A percentile compares a stretch with the other conserved stretches of the same genome.
Conservation (phyloP, 345 rosid species). For the Geranium brycei region DNA sequence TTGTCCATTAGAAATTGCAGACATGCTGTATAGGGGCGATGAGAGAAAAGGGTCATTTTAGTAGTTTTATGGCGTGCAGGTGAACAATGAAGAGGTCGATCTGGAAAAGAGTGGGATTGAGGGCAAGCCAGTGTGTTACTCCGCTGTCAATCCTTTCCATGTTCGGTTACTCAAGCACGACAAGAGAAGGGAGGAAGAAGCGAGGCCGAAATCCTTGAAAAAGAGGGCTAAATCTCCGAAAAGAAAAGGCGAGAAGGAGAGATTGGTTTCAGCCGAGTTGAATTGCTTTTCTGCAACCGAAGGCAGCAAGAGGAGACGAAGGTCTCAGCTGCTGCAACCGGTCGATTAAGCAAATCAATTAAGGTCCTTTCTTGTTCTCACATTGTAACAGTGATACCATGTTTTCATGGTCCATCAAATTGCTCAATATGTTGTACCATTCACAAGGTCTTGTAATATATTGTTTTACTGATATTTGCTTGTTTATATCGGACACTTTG, state of each 20-base stretch:
- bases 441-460: no score
- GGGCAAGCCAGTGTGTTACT: conserved; percentile 42
- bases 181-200: conserved; percentile 16
- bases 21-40: not conserved
- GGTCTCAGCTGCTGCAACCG: conserved; percentile 28
- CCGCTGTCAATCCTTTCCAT: conserved; percentile 62
- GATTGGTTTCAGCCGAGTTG: conserved; percentile 17
- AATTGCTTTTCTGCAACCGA: conserved; percentile 23
- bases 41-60: not conserved
- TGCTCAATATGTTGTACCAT: no score
- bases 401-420: no score
- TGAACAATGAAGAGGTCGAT: conserved; percentile 76
- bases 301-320: conserved; percentile 62
- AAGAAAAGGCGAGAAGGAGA: conserved; percentile 12
- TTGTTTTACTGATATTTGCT: no score
- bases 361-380: no score
- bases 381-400: no score
- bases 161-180: conserved; percentile 33
- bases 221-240: conserved; percentile 55
- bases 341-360: conserved; percentile 11
- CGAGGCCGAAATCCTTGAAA: conserved; percentile 20
- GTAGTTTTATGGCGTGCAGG: conserved; percentile 31
- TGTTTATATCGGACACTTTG: no score
- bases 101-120: conserved; percentile 36
- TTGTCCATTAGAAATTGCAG: not conserved